Percentiles rank a stretch among this genome's conserved stretches.
Conservation (phyloP, 2,329 filamentous ascomycete genomes). For the Eurotiales sp. region DNA sequence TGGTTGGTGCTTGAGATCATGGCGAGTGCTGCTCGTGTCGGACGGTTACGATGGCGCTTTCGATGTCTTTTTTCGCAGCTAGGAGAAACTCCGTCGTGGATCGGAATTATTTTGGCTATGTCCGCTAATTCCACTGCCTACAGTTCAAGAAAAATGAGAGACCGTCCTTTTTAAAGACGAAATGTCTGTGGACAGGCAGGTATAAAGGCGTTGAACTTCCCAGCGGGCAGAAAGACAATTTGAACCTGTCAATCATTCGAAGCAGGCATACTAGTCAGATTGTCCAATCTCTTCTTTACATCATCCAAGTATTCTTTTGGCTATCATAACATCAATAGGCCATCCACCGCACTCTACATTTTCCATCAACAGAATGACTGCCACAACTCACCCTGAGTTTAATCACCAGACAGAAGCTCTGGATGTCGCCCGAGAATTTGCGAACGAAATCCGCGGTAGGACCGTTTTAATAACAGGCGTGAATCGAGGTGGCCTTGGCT, state of each 20-base stretch:
- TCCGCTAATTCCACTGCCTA: constrained; percentile 10
- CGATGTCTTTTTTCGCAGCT: background rate
- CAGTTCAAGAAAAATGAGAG: no score
- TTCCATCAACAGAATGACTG: constrained; percentile 20
- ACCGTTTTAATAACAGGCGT: constrained; percentile 7
- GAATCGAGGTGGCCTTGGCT: constrained; percentile 9
- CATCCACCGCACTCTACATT: no score
- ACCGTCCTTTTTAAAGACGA: no score
- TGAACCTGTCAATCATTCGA: no score
- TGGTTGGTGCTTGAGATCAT: background rate
- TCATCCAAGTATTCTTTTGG: no score
- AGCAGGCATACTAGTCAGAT: no score
- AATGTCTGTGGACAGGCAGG: background rate
- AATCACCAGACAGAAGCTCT: constrained; percentile 34
- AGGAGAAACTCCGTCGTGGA: background rate
- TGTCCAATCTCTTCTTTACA: no score
- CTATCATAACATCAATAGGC: no score
- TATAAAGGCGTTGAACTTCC: constrained; percentile 4
- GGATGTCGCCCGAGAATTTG: constrained; percentile 38
- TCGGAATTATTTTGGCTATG: background rate
- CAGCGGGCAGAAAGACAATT: background rate
- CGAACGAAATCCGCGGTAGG: constrained; percentile 32
- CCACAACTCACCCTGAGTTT: constrained; percentile 32
- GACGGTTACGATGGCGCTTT: no score
- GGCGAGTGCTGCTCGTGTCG: no score